Base-by-base conservation (phyloP, 768 basidiomycete species). In the Daedaleopsis sinensis region DNA sequence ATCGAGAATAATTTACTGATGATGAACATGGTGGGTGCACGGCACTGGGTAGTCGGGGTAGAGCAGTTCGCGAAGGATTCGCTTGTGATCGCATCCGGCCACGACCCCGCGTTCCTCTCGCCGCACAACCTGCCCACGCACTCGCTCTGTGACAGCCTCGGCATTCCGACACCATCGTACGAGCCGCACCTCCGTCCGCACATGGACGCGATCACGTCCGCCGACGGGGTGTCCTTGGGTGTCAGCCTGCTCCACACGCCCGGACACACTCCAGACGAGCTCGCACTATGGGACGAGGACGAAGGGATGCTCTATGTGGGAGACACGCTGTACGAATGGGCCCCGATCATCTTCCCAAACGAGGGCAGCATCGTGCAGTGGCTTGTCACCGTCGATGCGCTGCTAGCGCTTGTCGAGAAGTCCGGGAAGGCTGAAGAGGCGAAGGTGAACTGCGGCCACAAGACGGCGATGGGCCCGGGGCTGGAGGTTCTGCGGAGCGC, bases 281-380 rank as follows among this genome's bases (percentile, higher is more conserved):
- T 84, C n/a, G 83, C 82, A 0, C 63, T 84, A 4, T 86, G 82
- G 72, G 82, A 85, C 57, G 71, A 69, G 13, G 68, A 62, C 7
- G 84, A 85, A 55, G 72, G 70, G 62, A 82, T 84, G 82, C 71
- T 84, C 1, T 86, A 84, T 52, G 82, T 83, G 12, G 85, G 85
- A 3, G 85, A 86, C 61, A 79, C 82, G 48, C 71, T 84, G 46
- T 85, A 86, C 62, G 84, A 86, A 65, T 70, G 78, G 56, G 83
- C 79, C 38, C 78, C 75, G 6, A 85, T 84, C 67, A 81, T 85
- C 65, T 85, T 86, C 67, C 79, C 84, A 0, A 75, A 71, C 37
- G 79, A 82, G 67, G 84, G 83, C 24, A 81, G 82, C n/a, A 80
- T 86, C 46, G 70, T 76, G 9, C 68, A 69, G 1, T 86, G 84